Evolutionary conservation across 2,329 filamentous ascomycete genomes (phyloP).

Genomic region (Domatiomyces globalis): DNA sequence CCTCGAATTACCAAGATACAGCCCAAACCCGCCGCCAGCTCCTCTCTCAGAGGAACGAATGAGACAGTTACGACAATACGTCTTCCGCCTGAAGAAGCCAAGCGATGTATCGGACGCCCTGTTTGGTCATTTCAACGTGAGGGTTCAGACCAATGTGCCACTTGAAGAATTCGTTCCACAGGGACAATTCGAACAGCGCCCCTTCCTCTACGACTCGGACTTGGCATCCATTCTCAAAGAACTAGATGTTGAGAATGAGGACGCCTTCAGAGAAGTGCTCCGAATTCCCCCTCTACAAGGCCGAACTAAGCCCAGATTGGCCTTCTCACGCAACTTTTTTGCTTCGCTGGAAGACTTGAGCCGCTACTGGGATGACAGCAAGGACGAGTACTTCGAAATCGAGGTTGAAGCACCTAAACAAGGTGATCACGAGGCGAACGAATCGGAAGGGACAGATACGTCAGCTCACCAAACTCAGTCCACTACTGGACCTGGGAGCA

Average conservation of each 20-base stretch:
- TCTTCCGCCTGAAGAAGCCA: conserved; percentile 31
- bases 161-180: conserved; percentile 25
- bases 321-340: conserved; percentile 48
- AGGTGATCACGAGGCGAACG: conserved; percentile 1
- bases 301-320: conserved; percentile 35
- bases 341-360: conserved; percentile 43
- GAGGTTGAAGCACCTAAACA: conserved; percentile 18
- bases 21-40: conserved; percentile 24
- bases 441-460: conserved; percentile 1
- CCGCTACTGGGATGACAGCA: conserved; percentile 48
- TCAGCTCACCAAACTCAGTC: neutral
- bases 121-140: conserved; percentile 29
- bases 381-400: conserved; percentile 41
- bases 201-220: conserved; percentile 24
- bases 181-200: conserved; percentile 23
- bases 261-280: conserved; percentile 42
- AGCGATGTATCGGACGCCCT: conserved; percentile 28
- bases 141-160: conserved; percentile 25
- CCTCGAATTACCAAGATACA: conserved; percentile 38
- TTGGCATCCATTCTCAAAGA: conserved; percentile 27
- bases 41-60: conserved; percentile 25
- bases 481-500: neutral
- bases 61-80: conserved; percentile 27
- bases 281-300: conserved; percentile 33
- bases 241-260: conserved; percentile 40